phyloP scores from a whole-genome alignment of 306 rosid species.

The Cicer judaicum region DNA sequence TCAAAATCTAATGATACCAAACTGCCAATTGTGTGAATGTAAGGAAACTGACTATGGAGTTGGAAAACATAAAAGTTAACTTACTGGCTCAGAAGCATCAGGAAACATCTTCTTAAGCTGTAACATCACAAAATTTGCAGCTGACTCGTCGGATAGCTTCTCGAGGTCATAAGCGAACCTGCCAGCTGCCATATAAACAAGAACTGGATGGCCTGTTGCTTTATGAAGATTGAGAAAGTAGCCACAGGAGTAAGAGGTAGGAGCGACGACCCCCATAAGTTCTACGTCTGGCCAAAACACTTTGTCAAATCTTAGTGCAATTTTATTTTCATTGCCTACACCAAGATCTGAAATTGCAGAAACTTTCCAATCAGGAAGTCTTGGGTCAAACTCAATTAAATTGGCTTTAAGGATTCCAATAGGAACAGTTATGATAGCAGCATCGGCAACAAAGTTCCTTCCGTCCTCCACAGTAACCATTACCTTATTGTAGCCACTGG shows the following conservation, averaged over 20 bases:
- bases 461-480: conserved; percentile 69
- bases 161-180: conserved; percentile 78
- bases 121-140: conserved; percentile 57
- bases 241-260: conserved; percentile 71
- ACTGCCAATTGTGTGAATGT: neutral
- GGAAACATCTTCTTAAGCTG: conserved; percentile 81
- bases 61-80: conserved; percentile 26
- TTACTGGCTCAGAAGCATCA: conserved; percentile 71
- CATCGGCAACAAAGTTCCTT: conserved; percentile 60
- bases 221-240: conserved; percentile 85
- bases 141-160: conserved; percentile 55
- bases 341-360: conserved; percentile 78
- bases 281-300: conserved; percentile 85
- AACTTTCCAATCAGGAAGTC: conserved; percentile 73
- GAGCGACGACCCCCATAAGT: conserved; percentile 70
- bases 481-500: conserved; percentile 63
- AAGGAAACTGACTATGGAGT: neutral
- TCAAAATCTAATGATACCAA: neutral
- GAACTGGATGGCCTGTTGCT: conserved; percentile 77
- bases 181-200: conserved; percentile 82
- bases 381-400: conserved; percentile 68
- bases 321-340: conserved; percentile 80
- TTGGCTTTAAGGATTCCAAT: conserved; percentile 75
- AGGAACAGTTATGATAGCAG: conserved; percentile 66
- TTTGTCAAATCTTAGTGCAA: conserved; percentile 62